Percentiles rank a stretch among this genome's conserved stretches.
phyloP scores from a whole-genome alignment of 371 early-diverging fungal genomes.

The Mucor sp. region DNA sequence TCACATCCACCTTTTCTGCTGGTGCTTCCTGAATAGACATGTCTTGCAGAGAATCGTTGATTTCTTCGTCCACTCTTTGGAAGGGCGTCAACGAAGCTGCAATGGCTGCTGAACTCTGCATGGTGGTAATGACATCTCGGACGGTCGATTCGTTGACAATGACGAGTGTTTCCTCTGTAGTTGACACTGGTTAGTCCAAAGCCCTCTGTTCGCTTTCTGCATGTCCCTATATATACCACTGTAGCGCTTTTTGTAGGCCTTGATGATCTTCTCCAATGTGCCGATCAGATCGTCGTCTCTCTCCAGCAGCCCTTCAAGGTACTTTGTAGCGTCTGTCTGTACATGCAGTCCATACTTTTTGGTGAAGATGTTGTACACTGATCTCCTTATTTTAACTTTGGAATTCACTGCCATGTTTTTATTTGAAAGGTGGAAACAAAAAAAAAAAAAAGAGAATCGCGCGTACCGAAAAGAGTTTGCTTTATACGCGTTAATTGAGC shows the following conservation, averaged over 20 bases:
- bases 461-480: not conserved
- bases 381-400: constrained; percentile 18
- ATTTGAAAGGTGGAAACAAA: not conserved
- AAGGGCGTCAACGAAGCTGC: constrained; percentile 29
- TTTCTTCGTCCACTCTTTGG: constrained; percentile 21
- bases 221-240: constrained; percentile 26
- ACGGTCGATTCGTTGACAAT: constrained; percentile 40
- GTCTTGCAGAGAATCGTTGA: constrained; percentile 33
- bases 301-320: constrained; percentile 52
- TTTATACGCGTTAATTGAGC: not conserved
- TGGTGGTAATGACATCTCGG: constrained; percentile 23
- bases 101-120: constrained; percentile 31
- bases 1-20: constrained; percentile 49
- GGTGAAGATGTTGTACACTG: constrained; percentile 58
- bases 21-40: constrained; percentile 35
- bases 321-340: constrained; percentile 67
- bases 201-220: not conserved
- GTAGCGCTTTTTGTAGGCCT: constrained; percentile 57
- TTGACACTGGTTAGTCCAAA: not conserved
- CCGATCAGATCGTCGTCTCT: constrained; percentile 42
- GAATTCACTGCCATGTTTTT: constrained; percentile 12
- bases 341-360: constrained; percentile 74
- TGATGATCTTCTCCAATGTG: constrained; percentile 65
- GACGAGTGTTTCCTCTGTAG: constrained; percentile 19
- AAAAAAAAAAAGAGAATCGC: constrained; percentile 3